Percentiles rank a stretch among this genome's conserved stretches.
Conservation (phyloP, 1,284 basidiomycete species). For the Heterobasidion occidentale region DNA sequence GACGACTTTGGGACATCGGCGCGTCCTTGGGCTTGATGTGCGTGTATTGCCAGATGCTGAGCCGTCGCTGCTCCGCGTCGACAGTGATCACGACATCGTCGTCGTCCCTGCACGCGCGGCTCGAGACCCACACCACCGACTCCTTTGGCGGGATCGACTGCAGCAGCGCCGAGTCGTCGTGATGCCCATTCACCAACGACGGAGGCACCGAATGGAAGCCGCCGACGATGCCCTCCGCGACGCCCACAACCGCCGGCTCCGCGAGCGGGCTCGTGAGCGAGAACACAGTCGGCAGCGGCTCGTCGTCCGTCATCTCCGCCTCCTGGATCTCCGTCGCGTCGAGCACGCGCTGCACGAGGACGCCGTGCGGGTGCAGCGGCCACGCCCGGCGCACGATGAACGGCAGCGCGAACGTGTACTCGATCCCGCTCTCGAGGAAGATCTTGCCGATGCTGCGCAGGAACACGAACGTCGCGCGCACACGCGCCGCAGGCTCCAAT, state of each 20-base stretch:
- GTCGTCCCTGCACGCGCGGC: conserved; percentile 32
- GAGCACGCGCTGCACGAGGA: conserved; percentile 72
- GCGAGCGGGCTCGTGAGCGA: conserved; percentile 69
- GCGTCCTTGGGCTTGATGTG: conserved; percentile 51
- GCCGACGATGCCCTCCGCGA: conserved; percentile 48
- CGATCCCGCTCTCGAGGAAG: conserved; percentile 65
- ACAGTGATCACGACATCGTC: conserved; percentile 51
- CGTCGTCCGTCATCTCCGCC: conserved; percentile 50
- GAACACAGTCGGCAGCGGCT: conserved; percentile 69
- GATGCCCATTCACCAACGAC: conserved; percentile 44
- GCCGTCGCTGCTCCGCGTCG: conserved; percentile 36
- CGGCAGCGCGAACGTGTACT: conserved; percentile 76
- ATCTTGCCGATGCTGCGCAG: conserved; percentile 69
- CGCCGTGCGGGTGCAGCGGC: conserved; percentile 68
- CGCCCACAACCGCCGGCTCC: conserved; percentile 65
- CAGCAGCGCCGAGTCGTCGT: conserved; percentile 29
- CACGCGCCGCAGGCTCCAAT: conserved; percentile 23
- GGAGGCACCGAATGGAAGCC: conserved; percentile 30
- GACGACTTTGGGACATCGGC: conserved; percentile 24
- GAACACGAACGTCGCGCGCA: conserved; percentile 70
- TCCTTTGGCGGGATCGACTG: conserved; percentile 51
- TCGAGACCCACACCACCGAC: conserved; percentile 52
- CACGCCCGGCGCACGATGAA: conserved; percentile 75
- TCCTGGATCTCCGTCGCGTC: conserved; percentile 62
- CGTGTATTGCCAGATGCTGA: conserved; percentile 67